Evolutionary conservation across 331 rosid species (phyloP).

Genomic region (Quercus phellos): DNA sequence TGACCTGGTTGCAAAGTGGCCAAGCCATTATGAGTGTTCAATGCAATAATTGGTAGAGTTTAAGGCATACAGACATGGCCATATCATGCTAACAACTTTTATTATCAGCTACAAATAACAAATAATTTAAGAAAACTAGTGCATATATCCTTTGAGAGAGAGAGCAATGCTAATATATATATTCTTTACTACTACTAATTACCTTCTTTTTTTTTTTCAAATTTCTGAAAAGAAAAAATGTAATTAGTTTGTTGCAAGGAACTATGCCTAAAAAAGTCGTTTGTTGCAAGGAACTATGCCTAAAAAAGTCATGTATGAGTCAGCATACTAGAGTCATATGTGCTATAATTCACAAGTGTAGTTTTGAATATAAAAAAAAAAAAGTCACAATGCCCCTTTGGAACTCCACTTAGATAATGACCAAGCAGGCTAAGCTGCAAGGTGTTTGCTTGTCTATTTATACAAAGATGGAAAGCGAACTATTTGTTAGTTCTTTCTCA

Average conservation of each 20-base stretch:
- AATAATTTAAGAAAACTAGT: not conserved
- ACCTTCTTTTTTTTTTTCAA: too few relatives aligned
- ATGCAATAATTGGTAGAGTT: not conserved
- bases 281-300: too few relatives aligned
- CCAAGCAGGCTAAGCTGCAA: not conserved
- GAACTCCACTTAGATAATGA: not conserved
- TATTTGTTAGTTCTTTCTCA: not conserved
- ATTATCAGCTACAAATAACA: not conserved
- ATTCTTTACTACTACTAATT: too few relatives aligned
- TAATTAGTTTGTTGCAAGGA: too few relatives aligned
- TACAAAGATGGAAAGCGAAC: not conserved
- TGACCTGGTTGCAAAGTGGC: not conserved
- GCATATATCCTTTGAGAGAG: too few relatives aligned
- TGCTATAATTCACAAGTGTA: not conserved
- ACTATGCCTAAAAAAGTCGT: not conserved
- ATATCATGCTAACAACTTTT: not conserved
- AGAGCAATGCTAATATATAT: too few relatives aligned
- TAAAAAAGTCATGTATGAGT: not conserved
- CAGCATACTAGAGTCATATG: not conserved
- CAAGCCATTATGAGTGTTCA: not conserved
- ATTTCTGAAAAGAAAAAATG: too few relatives aligned
- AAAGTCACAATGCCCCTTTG: not conserved
- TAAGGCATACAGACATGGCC: not conserved
- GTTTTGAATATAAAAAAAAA: not conserved
- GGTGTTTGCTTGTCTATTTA: not conserved